These are phyloP conservation scores for Favolaschia claudopus DNA, from an alignment of 768 basidiomycete genomes.

Conservation along the genomic window DNA sequence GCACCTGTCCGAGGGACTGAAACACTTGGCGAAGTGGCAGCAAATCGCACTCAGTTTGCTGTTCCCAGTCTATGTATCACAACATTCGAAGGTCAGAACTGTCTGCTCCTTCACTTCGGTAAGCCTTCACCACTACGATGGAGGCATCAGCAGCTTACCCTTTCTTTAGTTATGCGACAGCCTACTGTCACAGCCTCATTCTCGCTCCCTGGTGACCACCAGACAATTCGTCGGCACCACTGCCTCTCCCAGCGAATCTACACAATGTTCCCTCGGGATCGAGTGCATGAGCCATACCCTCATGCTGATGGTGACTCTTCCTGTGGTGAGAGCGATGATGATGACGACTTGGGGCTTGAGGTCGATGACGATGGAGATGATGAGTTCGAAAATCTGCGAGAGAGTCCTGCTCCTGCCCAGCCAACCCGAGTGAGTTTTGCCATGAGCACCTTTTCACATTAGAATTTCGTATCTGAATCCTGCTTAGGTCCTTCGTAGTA, in stretches of 20 bases:
- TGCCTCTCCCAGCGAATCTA: slow-evolving; percentile 2
- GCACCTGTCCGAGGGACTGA: background rate
- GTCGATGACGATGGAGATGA: background rate
- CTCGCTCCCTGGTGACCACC: background rate
- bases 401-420: background rate
- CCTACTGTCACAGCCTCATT: background rate
- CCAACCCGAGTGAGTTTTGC: background rate
- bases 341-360: background rate
- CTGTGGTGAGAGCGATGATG: slow-evolving; percentile 7
- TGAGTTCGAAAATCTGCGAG: slow-evolving; percentile 1
- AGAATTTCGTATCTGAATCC: too few species aligned
- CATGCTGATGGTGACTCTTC: slow-evolving; percentile 8
- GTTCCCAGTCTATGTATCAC: slow-evolving; percentile 1
- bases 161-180: background rate
- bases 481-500: too few species aligned
- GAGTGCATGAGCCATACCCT: background rate
- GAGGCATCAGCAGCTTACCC: too few species aligned
- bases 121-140: background rate
- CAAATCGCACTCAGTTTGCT: slow-evolving; percentile 8
- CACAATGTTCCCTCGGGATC: slow-evolving; percentile 6
- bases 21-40: background rate
- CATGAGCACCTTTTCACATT: too few species aligned
- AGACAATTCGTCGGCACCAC: background rate
- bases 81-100: background rate
- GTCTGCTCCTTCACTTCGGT: slow-evolving; percentile 2